Evolutionary conservation across 495 filamentous ascomycete species (phyloP), one percentile per base, ranked within the genome.

Genomic region (Penicillium macrosclerotiorum): DNA sequence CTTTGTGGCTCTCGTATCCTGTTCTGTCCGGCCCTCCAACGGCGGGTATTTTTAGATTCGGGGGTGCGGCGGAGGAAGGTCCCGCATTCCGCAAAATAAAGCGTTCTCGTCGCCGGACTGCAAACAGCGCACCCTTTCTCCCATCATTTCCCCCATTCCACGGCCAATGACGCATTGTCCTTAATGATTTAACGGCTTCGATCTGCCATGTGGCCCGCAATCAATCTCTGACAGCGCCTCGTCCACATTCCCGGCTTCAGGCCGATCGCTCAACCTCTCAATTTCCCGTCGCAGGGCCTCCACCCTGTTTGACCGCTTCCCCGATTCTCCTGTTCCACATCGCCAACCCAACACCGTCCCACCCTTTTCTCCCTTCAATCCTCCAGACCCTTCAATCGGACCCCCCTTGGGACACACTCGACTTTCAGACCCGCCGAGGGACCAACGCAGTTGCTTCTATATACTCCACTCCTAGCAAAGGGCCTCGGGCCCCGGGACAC

Each of bases 291-390:
- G 46, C 44, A 23, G 47, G 50, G 52, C 53, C 57, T 53, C 51
- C 45, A 26, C 18, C 27, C 47, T 60, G 46, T 59, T 60, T 63
- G 59, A 63, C 59, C 59, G 59, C 59, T 59, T 38, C 43, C 34
- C 18, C 33, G 39, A 44, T n/a, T n/a, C n/a, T n/a, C n/a, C n/a
- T n/a, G n/a, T n/a, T n/a, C n/a, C n/a, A n/a, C n/a, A 60, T 52
- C 50, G 32, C 45, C 39, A 38, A 55, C 48, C 53, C 53, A 47
- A 42, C 37, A 34, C 26, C 26, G 17, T 38, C 20, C 17, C 35
- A 41, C 31, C 48, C 33, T 42, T 42, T 23, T 22, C 19, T 9
- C 19, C 47, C 30, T n/a, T n/a, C n/a, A n/a, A n/a, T n/a, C n/a
- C n/a, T n/a, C n/a, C n/a, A n/a, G n/a, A n/a, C n/a, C n/a, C n/a